phyloP scores from a whole-genome alignment of 2,329 filamentous ascomycete genomes.

The Trichoderma koningiopsis region DNA sequence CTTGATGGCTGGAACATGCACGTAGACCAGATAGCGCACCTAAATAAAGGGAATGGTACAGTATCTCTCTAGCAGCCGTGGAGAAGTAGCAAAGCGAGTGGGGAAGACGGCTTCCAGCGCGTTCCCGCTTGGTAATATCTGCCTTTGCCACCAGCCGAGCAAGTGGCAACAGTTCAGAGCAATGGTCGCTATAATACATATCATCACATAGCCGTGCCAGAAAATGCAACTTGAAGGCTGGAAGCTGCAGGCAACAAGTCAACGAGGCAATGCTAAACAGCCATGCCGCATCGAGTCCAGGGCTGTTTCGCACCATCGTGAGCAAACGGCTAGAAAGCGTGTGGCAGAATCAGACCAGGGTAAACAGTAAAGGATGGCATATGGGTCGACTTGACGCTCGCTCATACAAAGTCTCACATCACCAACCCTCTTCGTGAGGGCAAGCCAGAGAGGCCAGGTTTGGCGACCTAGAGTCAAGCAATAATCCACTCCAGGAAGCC shows the following conservation, averaged over 20 bases:
- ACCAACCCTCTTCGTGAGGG: constrained; percentile 11
- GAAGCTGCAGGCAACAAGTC: neutral
- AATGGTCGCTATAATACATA: neutral
- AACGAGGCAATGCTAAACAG: neutral
- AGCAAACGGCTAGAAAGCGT: neutral
- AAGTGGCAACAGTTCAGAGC: neutral
- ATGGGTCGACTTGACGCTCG: constrained; percentile 17
- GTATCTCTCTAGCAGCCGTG: neutral
- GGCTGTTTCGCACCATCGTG: constrained; percentile 1
- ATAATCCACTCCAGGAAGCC: neutral
- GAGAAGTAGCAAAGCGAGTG: neutral
- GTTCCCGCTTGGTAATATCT: neutral
- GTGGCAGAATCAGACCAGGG: neutral
- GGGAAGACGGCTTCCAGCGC: neutral
- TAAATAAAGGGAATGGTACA: neutral
- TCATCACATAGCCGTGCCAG: neutral
- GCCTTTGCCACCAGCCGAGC: neutral
- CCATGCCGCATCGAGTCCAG: constrained; percentile 7
- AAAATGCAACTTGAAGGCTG: neutral
- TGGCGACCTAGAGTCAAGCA: neutral
- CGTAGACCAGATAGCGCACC: constrained; percentile 3
- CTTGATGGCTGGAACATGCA: neutral
- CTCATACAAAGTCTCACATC: constrained; percentile 19
- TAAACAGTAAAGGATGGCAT: constrained; percentile 1
- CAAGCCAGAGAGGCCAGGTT: neutral